Evolutionary conservation across 208 protist species (phyloP).

Genomic region (Acanthamoeba rhysodes): DNA sequence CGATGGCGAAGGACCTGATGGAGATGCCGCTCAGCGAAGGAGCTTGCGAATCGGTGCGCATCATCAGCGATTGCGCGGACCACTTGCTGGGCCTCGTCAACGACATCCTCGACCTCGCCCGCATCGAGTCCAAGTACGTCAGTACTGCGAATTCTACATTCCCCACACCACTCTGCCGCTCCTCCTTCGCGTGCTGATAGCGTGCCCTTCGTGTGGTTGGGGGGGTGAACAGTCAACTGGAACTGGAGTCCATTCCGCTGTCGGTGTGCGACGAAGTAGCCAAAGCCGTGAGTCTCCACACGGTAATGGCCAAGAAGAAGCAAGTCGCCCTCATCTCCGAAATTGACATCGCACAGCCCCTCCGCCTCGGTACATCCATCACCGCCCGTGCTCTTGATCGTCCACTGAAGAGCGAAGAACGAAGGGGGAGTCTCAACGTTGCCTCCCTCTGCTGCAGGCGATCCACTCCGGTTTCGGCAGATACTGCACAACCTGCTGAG

Average conservation of each 20-base stretch:
- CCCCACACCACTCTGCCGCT: background rate
- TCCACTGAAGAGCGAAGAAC: background rate
- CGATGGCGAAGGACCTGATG: slow-evolving; percentile 34
- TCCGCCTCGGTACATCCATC: background rate
- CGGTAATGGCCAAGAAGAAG: slow-evolving; percentile 9
- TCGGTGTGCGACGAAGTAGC: background rate
- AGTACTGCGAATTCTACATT: background rate
- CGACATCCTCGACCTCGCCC: slow-evolving; percentile 49
- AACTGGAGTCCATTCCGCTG: background rate
- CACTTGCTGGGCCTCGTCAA: slow-evolving; percentile 37
- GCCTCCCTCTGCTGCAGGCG: background rate
- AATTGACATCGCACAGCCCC: background rate
- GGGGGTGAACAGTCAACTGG: background rate
- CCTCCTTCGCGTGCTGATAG: background rate
- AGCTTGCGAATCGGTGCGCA: background rate
- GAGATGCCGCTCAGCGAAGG: slow-evolving; percentile 15
- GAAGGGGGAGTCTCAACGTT: background rate
- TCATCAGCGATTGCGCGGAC: slow-evolving; percentile 49
- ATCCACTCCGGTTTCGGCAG: slow-evolving; percentile 40
- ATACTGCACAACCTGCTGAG: slow-evolving; percentile 41
- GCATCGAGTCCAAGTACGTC: slow-evolving; percentile 18
- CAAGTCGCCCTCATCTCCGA: background rate
- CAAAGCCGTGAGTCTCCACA: slow-evolving; percentile 4
- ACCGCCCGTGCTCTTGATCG: too few relatives aligned
- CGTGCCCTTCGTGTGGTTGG: background rate